Percentiles rank a stretch among this genome's conserved stretches.
Conservation (phyloP, 139 green algal species). For the Volvox reticuliferus region DNA sequence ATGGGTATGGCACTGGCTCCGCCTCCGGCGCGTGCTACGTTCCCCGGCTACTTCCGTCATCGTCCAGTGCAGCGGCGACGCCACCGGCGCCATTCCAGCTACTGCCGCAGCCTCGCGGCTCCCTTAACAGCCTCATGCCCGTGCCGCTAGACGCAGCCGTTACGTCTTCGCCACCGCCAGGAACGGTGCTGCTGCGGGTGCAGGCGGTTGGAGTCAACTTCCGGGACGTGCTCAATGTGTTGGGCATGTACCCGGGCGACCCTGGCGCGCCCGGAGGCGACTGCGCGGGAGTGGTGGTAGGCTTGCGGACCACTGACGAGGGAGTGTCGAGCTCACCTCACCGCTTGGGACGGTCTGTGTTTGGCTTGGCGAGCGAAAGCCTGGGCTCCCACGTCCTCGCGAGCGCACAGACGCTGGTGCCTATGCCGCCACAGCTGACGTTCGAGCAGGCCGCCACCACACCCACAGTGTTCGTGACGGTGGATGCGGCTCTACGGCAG, state of each 20-base stretch:
- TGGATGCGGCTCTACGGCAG: constrained; percentile 60
- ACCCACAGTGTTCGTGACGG: constrained; percentile 85
- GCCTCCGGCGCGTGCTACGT: neutral
- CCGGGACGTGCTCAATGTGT: constrained; percentile 81
- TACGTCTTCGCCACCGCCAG: neutral
- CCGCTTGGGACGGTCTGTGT: constrained; percentile 73
- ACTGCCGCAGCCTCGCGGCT: constrained; percentile 60
- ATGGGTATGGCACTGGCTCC: constrained; percentile 46
- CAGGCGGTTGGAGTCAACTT: constrained; percentile 82
- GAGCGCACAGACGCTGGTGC: constrained; percentile 67
- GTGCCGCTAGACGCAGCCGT: constrained; percentile 39
- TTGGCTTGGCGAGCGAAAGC: constrained; percentile 83
- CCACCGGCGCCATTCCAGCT: constrained; percentile 50
- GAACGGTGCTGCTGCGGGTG: constrained; percentile 63
- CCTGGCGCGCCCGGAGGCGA: constrained; percentile 68
- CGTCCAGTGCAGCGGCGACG: neutral
- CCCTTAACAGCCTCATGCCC: constrained; percentile 63
- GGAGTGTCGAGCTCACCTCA: neutral
- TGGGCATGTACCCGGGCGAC: constrained; percentile 77
- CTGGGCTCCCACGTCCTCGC: constrained; percentile 80
- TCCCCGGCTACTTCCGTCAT: constrained; percentile 49
- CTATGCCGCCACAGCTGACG: constrained; percentile 75
- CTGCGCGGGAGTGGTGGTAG: constrained; percentile 67
- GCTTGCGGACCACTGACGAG: neutral
- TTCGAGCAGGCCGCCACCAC: constrained; percentile 82